phyloP scores from a whole-genome alignment of 805 yeast species.

The Vanderwaltozyma yarrowii region DNA sequence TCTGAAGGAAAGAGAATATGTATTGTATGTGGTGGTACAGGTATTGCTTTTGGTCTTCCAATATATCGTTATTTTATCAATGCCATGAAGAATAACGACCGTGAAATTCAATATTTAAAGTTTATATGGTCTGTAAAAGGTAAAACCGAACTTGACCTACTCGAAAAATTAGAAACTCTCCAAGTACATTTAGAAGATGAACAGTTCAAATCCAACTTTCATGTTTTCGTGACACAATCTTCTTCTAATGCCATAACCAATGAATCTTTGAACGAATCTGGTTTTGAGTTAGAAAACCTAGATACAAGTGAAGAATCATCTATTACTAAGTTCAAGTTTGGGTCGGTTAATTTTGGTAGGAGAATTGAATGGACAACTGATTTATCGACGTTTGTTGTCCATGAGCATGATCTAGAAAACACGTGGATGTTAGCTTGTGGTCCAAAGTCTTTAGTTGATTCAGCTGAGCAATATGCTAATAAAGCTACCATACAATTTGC shows the following conservation, averaged over 20 bases:
- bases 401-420: constrained; percentile 4
- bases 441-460: constrained; percentile 16
- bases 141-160: constrained; percentile 37
- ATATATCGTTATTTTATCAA: constrained; percentile 31
- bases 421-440: constrained; percentile 27
- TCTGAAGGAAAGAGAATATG: constrained; percentile 39
- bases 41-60: constrained; percentile 55
- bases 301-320: not conserved
- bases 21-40: constrained; percentile 65
- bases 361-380: constrained; percentile 22
- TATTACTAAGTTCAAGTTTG: constrained; percentile 5
- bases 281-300: constrained; percentile 1
- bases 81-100: not conserved
- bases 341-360: constrained; percentile 15
- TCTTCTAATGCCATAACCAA: constrained; percentile 9
- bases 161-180: constrained; percentile 15
- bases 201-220: constrained; percentile 2
- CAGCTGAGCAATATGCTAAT: constrained; percentile 13
- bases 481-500: constrained; percentile 2
- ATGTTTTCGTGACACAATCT: constrained; percentile 9
- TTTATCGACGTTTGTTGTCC: constrained; percentile 14
- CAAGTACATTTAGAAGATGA: constrained; percentile 6
- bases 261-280: not conserved
- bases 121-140: constrained; percentile 48
- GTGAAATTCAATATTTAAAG: constrained; percentile 23